These are phyloP conservation scores for Penicillium sp. DNA, from an alignment of 2,329 filamentous ascomycete genomes.

Conservation along the genomic window DNA sequence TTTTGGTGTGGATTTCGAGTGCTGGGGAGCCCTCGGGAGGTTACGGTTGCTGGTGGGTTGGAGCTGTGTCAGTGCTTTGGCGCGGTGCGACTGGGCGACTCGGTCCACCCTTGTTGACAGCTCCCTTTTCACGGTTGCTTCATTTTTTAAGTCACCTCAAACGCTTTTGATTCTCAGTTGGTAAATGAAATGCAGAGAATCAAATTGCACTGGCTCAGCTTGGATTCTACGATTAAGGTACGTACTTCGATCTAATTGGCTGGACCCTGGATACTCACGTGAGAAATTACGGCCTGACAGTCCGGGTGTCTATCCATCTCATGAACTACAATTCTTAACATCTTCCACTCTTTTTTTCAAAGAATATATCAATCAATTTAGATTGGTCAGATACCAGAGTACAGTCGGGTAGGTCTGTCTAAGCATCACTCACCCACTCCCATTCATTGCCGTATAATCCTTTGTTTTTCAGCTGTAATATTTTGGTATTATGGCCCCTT, in stretches of 20 bases:
- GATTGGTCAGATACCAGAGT: neutral
- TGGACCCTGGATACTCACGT: neutral
- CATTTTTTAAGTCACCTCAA: neutral
- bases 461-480: too few species aligned
- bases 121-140: neutral
- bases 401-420: neutral
- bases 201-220: neutral
- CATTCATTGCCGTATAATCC: too few species aligned
- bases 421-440: neutral
- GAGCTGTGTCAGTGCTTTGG: conserved; percentile 2
- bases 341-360: neutral
- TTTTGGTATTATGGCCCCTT: too few species aligned
- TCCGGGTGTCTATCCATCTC: neutral
- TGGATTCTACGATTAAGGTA: neutral
- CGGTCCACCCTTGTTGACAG: neutral
- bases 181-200: neutral
- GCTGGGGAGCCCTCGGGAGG: conserved; percentile 5
- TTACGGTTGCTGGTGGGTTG: conserved; percentile 9
- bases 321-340: neutral
- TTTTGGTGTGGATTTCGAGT: conserved; percentile 32
- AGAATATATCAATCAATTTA: neutral
- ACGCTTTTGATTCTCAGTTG: neutral
- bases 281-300: neutral
- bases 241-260: neutral
- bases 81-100: neutral